phyloP scores from a whole-genome alignment of 2,329 filamentous ascomycete genomes.

The Boeremia exigua region DNA sequence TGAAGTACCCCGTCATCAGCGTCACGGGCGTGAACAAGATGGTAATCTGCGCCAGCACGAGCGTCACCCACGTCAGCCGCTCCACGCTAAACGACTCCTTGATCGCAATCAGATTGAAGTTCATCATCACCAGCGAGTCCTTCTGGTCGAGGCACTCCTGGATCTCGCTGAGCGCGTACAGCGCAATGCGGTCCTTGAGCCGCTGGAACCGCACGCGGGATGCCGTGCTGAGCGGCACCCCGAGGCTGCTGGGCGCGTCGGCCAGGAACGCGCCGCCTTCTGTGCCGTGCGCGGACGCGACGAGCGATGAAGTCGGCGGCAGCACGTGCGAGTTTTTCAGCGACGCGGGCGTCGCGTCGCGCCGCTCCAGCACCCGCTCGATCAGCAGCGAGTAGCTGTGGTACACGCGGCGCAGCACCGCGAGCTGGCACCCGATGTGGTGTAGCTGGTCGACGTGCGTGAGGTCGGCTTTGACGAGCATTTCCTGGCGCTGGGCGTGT shows the following conservation, averaged over 20 bases:
- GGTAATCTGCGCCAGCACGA: slow-evolving; percentile 75
- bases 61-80: slow-evolving; percentile 72
- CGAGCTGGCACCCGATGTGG: slow-evolving; percentile 65
- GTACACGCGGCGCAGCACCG: slow-evolving; percentile 66
- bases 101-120: slow-evolving; percentile 78
- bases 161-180: slow-evolving; percentile 68
- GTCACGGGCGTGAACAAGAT: slow-evolving; percentile 78
- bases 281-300: slow-evolving; percentile 29
- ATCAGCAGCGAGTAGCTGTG: slow-evolving; percentile 66
- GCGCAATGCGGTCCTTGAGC: slow-evolving; percentile 63
- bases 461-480: slow-evolving; percentile 59
- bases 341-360: slow-evolving; percentile 51
- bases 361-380: slow-evolving; percentile 60
- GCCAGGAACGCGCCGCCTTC: slow-evolving; percentile 33
- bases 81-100: slow-evolving; percentile 77
- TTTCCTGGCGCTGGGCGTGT: slow-evolving; percentile 54
- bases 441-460: slow-evolving; percentile 61
- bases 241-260: slow-evolving; percentile 50
- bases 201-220: slow-evolving; percentile 65
- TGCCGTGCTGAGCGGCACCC: slow-evolving; percentile 54
- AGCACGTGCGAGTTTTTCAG: slow-evolving; percentile 53
- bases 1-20: slow-evolving; percentile 78
- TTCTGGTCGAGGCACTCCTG: slow-evolving; percentile 72
- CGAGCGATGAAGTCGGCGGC: slow-evolving; percentile 38
- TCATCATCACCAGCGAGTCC: slow-evolving; percentile 72